phyloP scores from a whole-genome alignment of 2,329 filamentous ascomycete genomes.

The Dactylellina cionopaga region DNA sequence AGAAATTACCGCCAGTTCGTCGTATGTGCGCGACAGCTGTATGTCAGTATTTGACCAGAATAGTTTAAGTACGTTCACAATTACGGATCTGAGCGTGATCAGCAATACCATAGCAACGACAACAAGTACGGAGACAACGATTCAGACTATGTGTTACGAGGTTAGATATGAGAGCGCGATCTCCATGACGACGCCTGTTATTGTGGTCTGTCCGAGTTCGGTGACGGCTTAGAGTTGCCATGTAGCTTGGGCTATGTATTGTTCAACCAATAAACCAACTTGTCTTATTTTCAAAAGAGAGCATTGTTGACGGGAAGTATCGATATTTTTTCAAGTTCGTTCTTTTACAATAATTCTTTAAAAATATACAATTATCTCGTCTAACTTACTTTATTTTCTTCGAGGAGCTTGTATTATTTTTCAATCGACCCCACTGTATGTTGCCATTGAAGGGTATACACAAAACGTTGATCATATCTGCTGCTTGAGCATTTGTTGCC shows the following conservation, averaged over 20 bases:
- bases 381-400: too few species aligned
- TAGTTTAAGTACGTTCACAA: constrained; percentile 11
- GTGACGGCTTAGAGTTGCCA: neutral
- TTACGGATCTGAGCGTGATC: constrained; percentile 8
- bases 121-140: constrained; percentile 11
- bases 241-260: neutral
- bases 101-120: neutral
- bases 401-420: too few species aligned
- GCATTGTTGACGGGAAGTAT: neutral
- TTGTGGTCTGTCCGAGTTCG: constrained; percentile 30
- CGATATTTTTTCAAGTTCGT: too few species aligned
- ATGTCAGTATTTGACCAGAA: neutral
- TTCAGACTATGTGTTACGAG: constrained; percentile 44
- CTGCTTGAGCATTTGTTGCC: too few species aligned
- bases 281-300: neutral
- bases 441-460: too few species aligned
- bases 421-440: too few species aligned
- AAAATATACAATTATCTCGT: too few species aligned
- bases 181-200: constrained; percentile 14
- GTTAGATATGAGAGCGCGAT: constrained; percentile 10
- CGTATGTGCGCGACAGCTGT: neutral
- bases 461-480: too few species aligned
- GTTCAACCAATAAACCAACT: neutral
- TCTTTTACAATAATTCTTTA: too few species aligned
- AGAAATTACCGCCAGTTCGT: neutral